Evolutionary conservation across 208 protist species (phyloP).

Genomic region (Acanthamoeba rhysodes): DNA sequence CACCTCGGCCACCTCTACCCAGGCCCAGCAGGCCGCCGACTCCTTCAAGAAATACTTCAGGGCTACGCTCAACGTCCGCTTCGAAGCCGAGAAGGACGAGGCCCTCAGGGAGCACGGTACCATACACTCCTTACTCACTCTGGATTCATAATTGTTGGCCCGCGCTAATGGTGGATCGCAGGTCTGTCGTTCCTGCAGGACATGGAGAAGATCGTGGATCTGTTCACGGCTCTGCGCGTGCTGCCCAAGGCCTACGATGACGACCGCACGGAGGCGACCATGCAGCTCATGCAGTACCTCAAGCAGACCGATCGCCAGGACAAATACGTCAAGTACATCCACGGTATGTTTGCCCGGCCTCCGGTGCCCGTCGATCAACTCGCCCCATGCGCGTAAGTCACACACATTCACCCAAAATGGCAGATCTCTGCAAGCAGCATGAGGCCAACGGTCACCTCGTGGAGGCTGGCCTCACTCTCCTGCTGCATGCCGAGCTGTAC

Average conservation of each 20-base stretch:
- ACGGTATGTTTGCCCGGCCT: conserved; percentile 19
- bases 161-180: background rate
- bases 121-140: background rate
- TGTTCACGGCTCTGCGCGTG: conserved; percentile 67
- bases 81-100: conserved; percentile 74
- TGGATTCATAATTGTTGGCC: background rate
- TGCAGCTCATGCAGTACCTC: conserved; percentile 85
- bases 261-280: conserved; percentile 81
- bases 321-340: conserved; percentile 86
- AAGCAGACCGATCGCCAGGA: conserved; percentile 86
- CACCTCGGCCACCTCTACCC: conserved; percentile 42
- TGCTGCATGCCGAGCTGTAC: conserved; percentile 84
- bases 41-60: conserved; percentile 79
- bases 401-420: background rate
- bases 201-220: conserved; percentile 70
- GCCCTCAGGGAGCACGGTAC: conserved; percentile 47
- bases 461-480: conserved; percentile 83
- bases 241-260: conserved; percentile 83
- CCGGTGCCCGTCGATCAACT: background rate
- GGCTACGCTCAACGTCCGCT: conserved; percentile 41
- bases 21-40: conserved; percentile 58
- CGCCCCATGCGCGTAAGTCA: background rate
- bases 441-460: conserved; percentile 50
- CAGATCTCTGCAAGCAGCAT: conserved; percentile 75
- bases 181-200: conserved; percentile 61